Conservation (phyloP, 2,329 filamentous ascomycete species). For the Zymoseptoria passerinii region DNA sequence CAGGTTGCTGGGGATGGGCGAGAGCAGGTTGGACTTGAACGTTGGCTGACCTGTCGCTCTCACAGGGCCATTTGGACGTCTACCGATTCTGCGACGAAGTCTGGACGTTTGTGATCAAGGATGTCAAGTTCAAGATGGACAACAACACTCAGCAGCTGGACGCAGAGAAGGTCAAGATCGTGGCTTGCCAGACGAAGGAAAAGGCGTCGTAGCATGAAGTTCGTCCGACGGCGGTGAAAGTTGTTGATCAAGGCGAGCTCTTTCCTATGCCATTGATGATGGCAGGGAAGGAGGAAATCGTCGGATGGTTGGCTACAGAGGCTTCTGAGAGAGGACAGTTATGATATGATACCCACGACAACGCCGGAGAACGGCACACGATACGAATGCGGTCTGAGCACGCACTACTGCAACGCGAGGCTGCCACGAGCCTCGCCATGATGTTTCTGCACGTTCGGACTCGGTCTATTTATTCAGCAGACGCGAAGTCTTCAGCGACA, state of each 20-base stretch:
- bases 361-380: background rate
- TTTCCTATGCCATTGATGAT: background rate
- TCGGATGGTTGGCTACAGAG: background rate
- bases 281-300: background rate
- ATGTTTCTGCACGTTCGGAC: background rate
- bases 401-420: background rate
- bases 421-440: background rate
- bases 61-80: conserved; percentile 86
- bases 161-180: conserved; percentile 95
- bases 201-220: conserved; percentile 42
- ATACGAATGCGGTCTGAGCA: background rate
- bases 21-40: background rate
- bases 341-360: background rate
- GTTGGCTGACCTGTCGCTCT: background rate
- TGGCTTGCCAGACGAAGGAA: conserved; percentile 86
- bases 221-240: background rate
- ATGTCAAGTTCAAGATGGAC: conserved; percentile 97
- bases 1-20: background rate
- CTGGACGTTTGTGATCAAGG: conserved; percentile 98
- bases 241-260: background rate
- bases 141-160: conserved; percentile 54
- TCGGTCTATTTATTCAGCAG: background rate
- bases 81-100: conserved; percentile 99
- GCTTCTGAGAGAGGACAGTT: background rate
- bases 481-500: background rate